A percentile compares a stretch with the other conserved stretches of the same genome.
Conservation (phyloP, 768 basidiomycete genomes). For the Crepidotus variabilis region DNA sequence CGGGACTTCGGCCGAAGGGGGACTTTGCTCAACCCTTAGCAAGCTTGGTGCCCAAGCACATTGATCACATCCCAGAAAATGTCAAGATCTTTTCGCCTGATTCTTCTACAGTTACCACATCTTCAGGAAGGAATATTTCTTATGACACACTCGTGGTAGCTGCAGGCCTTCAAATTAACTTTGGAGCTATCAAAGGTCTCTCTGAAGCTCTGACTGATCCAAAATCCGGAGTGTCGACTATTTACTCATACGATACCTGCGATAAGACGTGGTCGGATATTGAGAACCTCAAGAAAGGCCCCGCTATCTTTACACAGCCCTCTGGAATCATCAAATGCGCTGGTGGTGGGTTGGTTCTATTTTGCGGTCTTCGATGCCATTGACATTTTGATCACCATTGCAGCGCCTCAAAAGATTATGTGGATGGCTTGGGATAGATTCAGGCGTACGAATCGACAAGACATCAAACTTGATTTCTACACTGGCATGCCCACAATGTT, state of each 20-base stretch:
- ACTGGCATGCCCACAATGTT: slow-evolving; percentile 97
- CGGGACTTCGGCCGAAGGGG: slow-evolving; percentile 75
- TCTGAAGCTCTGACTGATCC: slow-evolving; percentile 73
- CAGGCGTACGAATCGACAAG: slow-evolving; percentile 52
- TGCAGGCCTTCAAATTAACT: slow-evolving; percentile 85
- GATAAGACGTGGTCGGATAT: slow-evolving; percentile 89
- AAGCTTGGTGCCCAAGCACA: slow-evolving; percentile 70
- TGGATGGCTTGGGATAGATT: slow-evolving; percentile 95
- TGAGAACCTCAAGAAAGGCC: slow-evolving; percentile 67
- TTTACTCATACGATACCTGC: slow-evolving; percentile 87
- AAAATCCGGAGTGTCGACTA: slow-evolving; percentile 80
- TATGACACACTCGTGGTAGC: slow-evolving; percentile 92
- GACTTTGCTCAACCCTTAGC: slow-evolving; percentile 63
- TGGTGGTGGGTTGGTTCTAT: slow-evolving; percentile 49
- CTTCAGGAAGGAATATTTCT: slow-evolving; percentile 60
- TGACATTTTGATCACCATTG: slow-evolving; percentile 3
- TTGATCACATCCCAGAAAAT: slow-evolving; percentile 67
- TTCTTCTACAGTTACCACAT: slow-evolving; percentile 69
- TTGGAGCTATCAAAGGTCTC: slow-evolving; percentile 70
- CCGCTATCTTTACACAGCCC: slow-evolving; percentile 94
- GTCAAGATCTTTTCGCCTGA: slow-evolving; percentile 74
- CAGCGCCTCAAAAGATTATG: slow-evolving; percentile 90
- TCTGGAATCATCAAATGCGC: slow-evolving; percentile 92
- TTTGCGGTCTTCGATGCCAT: background rate
- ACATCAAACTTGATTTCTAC: slow-evolving; percentile 72